Evolutionary conservation across 352 stramenopile genomes (phyloP).

Genomic region (Globisporangium canariense): DNA sequence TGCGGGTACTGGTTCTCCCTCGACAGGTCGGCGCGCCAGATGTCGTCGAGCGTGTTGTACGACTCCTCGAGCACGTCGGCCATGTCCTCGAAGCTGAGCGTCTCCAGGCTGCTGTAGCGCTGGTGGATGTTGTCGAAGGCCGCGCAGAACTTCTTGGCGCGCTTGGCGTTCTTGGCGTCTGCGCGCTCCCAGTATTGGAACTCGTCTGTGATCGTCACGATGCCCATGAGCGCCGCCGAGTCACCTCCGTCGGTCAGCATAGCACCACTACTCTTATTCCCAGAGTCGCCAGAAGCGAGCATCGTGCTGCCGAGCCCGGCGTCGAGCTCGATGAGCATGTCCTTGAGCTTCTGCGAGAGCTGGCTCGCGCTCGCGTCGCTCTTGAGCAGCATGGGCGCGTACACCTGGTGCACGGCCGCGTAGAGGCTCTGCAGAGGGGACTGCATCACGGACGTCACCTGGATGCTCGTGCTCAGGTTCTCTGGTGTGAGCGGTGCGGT

Average conservation of each 20-base stretch:
- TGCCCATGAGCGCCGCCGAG: conserved; percentile 55
- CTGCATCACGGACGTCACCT: conserved; percentile 64
- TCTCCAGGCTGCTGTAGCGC: conserved; percentile 56
- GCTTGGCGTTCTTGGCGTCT: conserved; percentile 52
- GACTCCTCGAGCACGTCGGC: conserved; percentile 84
- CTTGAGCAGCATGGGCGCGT: conserved; percentile 67
- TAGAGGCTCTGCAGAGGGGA: conserved; percentile 80
- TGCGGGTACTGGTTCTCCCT: conserved; percentile 77
- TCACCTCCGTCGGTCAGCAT: conserved; percentile 24
- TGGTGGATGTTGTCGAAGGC: conserved; percentile 84
- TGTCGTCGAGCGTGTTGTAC: conserved; percentile 83
- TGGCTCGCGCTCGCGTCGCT: conserved; percentile 38
- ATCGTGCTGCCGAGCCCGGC: conserved; percentile 46
- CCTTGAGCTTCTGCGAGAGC: conserved; percentile 80
- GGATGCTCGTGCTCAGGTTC: conserved; percentile 71
- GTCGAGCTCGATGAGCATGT: conserved; percentile 76
- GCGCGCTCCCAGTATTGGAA: conserved; percentile 82
- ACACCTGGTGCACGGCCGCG: conserved; percentile 78
- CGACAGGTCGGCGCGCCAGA: conserved; percentile 81
- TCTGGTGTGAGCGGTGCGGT: conserved; percentile 46
- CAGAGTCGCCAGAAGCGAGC: conserved; percentile 22
- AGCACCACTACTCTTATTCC: conserved; percentile 6
- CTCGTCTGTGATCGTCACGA: conserved; percentile 84
- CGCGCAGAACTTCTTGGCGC: conserved; percentile 73
- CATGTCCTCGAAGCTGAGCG: conserved; percentile 76